phyloP scores from a whole-genome alignment of 169 alveolate species.

The Plasmodium vinckei region DNA sequence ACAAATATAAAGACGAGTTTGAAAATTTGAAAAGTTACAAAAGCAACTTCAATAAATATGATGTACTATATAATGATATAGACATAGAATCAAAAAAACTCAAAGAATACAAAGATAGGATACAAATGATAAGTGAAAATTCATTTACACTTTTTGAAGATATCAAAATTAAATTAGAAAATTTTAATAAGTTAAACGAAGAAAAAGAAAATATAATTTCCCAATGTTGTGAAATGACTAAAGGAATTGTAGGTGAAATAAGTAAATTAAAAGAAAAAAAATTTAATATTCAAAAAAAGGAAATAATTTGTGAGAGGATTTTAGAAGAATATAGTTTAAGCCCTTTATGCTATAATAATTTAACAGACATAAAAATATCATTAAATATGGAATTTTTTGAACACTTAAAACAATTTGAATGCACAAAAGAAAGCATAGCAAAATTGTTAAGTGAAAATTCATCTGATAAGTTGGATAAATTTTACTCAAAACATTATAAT shows the following conservation, averaged over 20 bases:
- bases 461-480: conserved; percentile 36
- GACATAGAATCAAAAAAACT: conserved; percentile 35
- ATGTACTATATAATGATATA: conserved; percentile 31
- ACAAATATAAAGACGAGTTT: conserved; percentile 3
- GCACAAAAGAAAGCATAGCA: conserved; percentile 47
- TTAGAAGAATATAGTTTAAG: conserved; percentile 67
- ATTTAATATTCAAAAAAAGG: conserved; percentile 44
- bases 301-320: conserved; percentile 51
- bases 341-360: conserved; percentile 45
- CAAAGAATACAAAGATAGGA: conserved; percentile 18
- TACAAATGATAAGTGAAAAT: conserved; percentile 5
- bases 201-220: conserved; percentile 20
- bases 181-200: conserved; percentile 43
- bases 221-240: conserved; percentile 40
- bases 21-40: conserved; percentile 1
- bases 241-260: conserved; percentile 51
- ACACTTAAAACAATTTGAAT: conserved; percentile 61
- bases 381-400: conserved; percentile 75
- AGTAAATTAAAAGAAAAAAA: conserved; percentile 35
- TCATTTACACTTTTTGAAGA: conserved; percentile 44
- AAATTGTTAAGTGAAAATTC: conserved; percentile 67
- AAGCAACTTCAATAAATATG: conserved; percentile 38
- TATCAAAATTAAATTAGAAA: conserved; percentile 24
- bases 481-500: conserved; percentile 53
- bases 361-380: conserved; percentile 59